Evolutionary conservation across 2,329 filamentous ascomycete species (phyloP).

Genomic region (Ascochyta clinopodiicola): DNA sequence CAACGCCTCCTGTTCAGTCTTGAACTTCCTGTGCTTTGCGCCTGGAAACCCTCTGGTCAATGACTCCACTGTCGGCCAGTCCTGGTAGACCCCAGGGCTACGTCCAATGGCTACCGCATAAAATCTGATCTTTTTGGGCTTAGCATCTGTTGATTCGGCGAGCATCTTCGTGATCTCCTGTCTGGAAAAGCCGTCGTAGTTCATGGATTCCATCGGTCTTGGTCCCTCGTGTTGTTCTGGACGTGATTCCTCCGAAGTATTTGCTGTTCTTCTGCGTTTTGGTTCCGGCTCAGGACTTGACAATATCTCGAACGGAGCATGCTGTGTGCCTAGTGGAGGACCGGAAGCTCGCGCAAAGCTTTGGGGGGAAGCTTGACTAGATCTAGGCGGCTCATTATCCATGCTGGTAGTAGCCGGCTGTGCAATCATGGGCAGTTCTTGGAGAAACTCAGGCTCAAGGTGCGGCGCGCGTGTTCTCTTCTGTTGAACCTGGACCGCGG

Average conservation of each 20-base stretch:
- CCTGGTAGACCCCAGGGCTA: conserved; percentile 65
- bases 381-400: not conserved
- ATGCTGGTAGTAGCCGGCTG: not conserved
- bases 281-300: conserved; percentile 21
- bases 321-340: not conserved
- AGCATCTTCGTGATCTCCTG: conserved; percentile 65
- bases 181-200: conserved; percentile 1
- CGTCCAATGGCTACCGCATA: conserved; percentile 66
- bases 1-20: conserved; percentile 70
- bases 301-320: conserved; percentile 1
- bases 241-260: conserved; percentile 63
- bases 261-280: conserved; percentile 1
- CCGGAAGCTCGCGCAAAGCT: not conserved
- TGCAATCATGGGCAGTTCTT: too few relatives aligned
- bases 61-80: conserved; percentile 71
- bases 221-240: not conserved
- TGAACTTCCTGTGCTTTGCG: conserved; percentile 60
- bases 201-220: not conserved
- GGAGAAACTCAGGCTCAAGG: not conserved
- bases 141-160: conserved; percentile 62
- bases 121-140: conserved; percentile 56
- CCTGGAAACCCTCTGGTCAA: conserved; percentile 77
- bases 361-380: not conserved
- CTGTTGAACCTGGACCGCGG: too few relatives aligned
- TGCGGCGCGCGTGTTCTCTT: not conserved